These are phyloP conservation scores for Citrullus mucosospermus DNA, from an alignment of 306 rosid genomes.

Conservation along the genomic window DNA sequence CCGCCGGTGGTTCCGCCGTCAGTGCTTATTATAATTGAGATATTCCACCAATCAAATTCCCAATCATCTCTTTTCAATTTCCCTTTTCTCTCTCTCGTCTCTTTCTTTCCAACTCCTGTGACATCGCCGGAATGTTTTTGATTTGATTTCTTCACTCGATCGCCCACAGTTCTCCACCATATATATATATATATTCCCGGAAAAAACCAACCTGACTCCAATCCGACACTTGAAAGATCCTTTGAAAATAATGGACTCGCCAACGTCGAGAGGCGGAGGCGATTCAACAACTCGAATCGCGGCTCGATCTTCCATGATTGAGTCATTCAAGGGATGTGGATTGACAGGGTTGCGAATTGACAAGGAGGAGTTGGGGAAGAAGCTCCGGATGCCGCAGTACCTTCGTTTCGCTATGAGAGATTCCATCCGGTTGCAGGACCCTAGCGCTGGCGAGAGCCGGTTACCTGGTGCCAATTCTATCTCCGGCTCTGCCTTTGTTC, in stretches of 20 bases:
- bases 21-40: neutral
- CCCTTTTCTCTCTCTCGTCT: neutral
- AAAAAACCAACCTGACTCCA: neutral
- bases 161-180: neutral
- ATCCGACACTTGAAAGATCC: neutral
- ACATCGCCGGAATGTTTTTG: neutral
- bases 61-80: neutral
- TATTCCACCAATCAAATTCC: neutral
- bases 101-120: neutral
- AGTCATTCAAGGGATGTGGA: conserved; percentile 55
- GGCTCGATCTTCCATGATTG: conserved; percentile 46
- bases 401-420: conserved; percentile 86
- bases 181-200: neutral
- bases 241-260: neutral
- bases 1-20: neutral
- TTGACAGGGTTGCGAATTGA: conserved; percentile 56
- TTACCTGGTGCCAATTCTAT: conserved; percentile 10
- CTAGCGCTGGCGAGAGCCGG: conserved; percentile 48
- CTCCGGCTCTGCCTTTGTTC: neutral
- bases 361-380: conserved; percentile 61
- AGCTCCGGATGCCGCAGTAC: conserved; percentile 63
- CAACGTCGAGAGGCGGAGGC: neutral
- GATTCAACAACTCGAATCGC: conserved; percentile 29
- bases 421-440: conserved; percentile 52
- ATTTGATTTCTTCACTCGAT: conserved; percentile 2